Conservation (phyloP, 495 filamentous ascomycete species). For the Neurospora terricola region DNA sequence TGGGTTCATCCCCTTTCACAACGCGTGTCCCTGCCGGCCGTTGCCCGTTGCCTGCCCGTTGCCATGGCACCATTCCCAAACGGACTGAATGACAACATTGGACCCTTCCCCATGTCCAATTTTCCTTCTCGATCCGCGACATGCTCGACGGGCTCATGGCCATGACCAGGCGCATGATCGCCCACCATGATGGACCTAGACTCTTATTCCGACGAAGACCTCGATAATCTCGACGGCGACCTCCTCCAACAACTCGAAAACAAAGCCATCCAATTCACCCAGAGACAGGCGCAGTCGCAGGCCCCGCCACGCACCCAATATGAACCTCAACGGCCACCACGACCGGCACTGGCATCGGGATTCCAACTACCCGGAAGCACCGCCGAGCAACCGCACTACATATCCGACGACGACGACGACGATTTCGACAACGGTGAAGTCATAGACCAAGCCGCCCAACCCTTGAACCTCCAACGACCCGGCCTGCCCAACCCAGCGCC, state of each 20-base stretch:
- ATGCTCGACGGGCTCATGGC: background rate
- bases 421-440: slow-evolving; percentile 19
- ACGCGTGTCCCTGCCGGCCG: background rate
- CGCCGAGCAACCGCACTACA: slow-evolving; percentile 2
- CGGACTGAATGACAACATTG: background rate
- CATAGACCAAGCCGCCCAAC: slow-evolving; percentile 17
- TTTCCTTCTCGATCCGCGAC: background rate
- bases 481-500: slow-evolving; percentile 6
- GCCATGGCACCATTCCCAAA: background rate
- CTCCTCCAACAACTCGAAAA: slow-evolving; percentile 37
- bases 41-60: background rate
- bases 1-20: background rate
- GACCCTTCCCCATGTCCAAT: background rate
- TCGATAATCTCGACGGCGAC: slow-evolving; percentile 36
- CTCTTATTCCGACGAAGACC: slow-evolving; percentile 38
- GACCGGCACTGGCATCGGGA: background rate
- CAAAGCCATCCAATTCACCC: slow-evolving; percentile 38
- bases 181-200: slow-evolving; percentile 25
- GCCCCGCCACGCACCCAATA: slow-evolving; percentile 1
- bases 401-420: slow-evolving; percentile 22
- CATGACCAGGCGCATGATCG: background rate
- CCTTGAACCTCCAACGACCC: slow-evolving; percentile 1
- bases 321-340: background rate
- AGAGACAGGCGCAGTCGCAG: slow-evolving; percentile 28
- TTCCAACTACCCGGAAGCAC: background rate